Conservation (phyloP, 73 alveolate genomes). For the Paramecium caudatum region DNA sequence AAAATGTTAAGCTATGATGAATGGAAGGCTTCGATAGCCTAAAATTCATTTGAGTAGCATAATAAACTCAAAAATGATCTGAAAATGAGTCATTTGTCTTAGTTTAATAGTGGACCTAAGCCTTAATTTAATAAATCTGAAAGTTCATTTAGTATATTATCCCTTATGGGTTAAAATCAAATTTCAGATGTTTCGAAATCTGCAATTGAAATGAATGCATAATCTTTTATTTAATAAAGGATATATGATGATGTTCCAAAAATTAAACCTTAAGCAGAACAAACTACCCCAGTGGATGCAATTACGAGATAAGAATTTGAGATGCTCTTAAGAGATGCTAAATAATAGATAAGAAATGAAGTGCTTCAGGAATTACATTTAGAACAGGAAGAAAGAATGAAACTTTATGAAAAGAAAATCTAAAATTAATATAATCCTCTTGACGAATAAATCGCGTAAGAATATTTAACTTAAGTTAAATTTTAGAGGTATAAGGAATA, state of each 20-base stretch:
- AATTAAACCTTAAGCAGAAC: neutral
- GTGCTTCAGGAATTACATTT: neutral
- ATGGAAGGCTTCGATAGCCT: neutral
- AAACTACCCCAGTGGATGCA: conserved; percentile 9
- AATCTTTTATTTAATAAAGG: neutral
- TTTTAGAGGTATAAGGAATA: conserved; percentile 47
- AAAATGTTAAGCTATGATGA: conserved; percentile 47
- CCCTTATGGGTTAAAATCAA: conserved; percentile 28
- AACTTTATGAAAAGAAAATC: conserved; percentile 23
- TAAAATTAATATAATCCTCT: neutral
- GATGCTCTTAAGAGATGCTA: neutral
- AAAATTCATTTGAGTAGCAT: neutral
- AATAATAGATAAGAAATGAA: neutral
- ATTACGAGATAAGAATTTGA: conserved; percentile 46
- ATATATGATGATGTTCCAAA: neutral
- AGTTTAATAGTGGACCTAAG: neutral
- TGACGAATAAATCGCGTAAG: conserved; percentile 56
- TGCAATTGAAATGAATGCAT: neutral
- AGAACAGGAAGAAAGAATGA: conserved; percentile 29
- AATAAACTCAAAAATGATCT: neutral
- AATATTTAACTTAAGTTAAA: conserved; percentile 23
- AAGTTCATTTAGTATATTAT: conserved; percentile 29
- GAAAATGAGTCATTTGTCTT: neutral
- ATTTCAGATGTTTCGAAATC: neutral
- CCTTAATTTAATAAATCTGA: too few relatives aligned